Percentiles rank a stretch among this genome's conserved stretches.
Conservation (phyloP, 1,284 basidiomycete species). For the Ganoderma resinaceum region DNA sequence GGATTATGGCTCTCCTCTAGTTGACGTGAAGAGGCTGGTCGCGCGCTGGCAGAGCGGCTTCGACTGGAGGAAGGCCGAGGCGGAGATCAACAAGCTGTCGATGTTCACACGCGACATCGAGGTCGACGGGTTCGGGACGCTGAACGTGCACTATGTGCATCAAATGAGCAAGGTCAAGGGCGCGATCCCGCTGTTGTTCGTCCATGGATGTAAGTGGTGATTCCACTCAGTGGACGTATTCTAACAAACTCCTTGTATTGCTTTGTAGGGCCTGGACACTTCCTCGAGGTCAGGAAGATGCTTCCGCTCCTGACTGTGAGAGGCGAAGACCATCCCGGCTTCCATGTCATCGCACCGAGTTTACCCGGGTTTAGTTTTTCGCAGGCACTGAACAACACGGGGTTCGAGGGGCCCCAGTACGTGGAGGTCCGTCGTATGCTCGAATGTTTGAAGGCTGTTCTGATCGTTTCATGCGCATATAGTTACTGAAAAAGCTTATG, state of each 20-base stretch:
- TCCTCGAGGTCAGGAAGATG: constrained; percentile 60
- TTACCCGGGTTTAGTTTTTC: constrained; percentile 64
- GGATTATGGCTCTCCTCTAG: constrained; percentile 48
- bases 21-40: constrained; percentile 47
- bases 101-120: constrained; percentile 37
- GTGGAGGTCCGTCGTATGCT: constrained; percentile 28
- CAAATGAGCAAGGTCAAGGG: constrained; percentile 40
- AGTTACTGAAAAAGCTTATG: constrained; percentile 35
- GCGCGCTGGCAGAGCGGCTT: constrained; percentile 48
- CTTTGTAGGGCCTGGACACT: constrained; percentile 62
- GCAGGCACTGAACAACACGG: constrained; percentile 45
- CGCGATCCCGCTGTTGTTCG: constrained; percentile 53
- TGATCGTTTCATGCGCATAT: not conserved
- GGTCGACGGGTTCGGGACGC: constrained; percentile 43
- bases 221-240: not conserved
- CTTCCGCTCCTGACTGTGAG: constrained; percentile 53
- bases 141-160: constrained; percentile 54
- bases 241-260: not conserved
- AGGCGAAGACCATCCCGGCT: constrained; percentile 53
- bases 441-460: not conserved
- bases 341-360: constrained; percentile 63
- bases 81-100: constrained; percentile 4
- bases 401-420: constrained; percentile 40
- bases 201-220: constrained; percentile 51
- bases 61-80: constrained; percentile 50